A percentile compares a stretch with the other conserved stretches of the same genome.
Conservation (phyloP, 1,284 basidiomycete species). For the Boletellus sp. region DNA sequence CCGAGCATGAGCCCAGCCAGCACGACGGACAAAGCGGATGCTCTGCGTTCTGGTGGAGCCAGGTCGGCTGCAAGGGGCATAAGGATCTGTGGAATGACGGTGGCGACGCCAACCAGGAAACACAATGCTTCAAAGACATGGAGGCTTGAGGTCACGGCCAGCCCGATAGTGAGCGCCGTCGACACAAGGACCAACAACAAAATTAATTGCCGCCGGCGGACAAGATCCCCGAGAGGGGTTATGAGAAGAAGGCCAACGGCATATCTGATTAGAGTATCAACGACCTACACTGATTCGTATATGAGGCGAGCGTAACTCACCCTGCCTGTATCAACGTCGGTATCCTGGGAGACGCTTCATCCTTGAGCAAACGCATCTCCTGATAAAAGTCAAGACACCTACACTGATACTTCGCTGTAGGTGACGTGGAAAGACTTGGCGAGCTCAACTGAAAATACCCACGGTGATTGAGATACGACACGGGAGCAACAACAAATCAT, state of each 20-base stretch:
- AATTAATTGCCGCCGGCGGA: conserved; percentile 54
- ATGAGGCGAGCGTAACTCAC: conserved; percentile 25
- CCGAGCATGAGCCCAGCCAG: conserved; percentile 67
- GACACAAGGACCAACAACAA: conserved; percentile 47
- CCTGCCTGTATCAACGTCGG: conserved; percentile 50
- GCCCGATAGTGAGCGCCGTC: conserved; percentile 50
- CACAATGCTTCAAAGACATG: conserved; percentile 52
- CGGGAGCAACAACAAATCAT: not conserved
- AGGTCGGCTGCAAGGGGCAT: conserved; percentile 66
- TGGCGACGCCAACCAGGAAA: conserved; percentile 54
- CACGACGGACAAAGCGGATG: conserved; percentile 62
- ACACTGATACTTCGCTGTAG: conserved; percentile 58
- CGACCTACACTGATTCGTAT: not conserved
- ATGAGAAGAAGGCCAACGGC: conserved; percentile 57
- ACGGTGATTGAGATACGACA: conserved; percentile 1
- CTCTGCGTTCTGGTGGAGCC: conserved; percentile 58
- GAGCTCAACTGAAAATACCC: conserved; percentile 44
- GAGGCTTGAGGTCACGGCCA: conserved; percentile 48
- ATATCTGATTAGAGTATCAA: conserved; percentile 38
- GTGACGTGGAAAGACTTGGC: conserved; percentile 52
- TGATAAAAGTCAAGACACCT: conserved; percentile 9
- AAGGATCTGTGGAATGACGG: conserved; percentile 57
- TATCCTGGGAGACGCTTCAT: conserved; percentile 31
- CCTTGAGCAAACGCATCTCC: not conserved
- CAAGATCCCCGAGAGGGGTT: conserved; percentile 64